Base-by-base conservation (phyloP, 495 filamentous ascomycete species). In the Tuber umbilicatum region DNA sequence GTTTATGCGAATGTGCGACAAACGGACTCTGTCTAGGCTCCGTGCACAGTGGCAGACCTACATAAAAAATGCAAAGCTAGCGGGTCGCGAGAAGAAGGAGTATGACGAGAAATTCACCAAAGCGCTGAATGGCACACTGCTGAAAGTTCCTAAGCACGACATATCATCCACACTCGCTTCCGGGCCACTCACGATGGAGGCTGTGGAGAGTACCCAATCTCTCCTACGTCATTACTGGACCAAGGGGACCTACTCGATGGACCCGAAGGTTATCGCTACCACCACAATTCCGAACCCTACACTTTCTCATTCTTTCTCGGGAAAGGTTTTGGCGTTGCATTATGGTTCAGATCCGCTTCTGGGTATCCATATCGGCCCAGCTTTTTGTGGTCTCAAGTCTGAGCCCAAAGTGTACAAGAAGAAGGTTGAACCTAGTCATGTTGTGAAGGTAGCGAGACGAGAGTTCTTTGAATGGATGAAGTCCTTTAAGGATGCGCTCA, bases 301-400 rank as follows among this genome's bases (percentile, higher is more conserved):
- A 17, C 81, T 86, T 70, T 74, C 81, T 23, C 77, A 79, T 70
- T 69, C 79, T 5, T 55, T 47, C 12, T 27, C 73, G 37, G 50
- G 72, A 37, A 73, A 79, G 38, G 41, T 67, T 23, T 73, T 82
- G 70, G 78, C 74, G 55, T 77, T 87, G n/a, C 83, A 86, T 68
- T 86, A 84, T 74, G 83, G 85, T 39, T 81, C 84, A 35, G 79
- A 87, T 74, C 86, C 86, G 0, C 70, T 88, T 19, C 77, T 85
- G 3, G 82, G 86, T 31, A 88, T 86, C 70, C 85, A 87, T 42
- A 45, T 73, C 17, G 78, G 71, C 41, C 70, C 74, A n/a, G 68
- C 78, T 38, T 73, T 79, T 69, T 64, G 43, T 12, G 73, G 70
- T 37, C 50, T 69, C 43, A 79, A 80, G 60, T 14, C 47, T n/a